Conservation (phyloP, 2,329 filamentous ascomycete species). For the Hypoxylon sp. region DNA sequence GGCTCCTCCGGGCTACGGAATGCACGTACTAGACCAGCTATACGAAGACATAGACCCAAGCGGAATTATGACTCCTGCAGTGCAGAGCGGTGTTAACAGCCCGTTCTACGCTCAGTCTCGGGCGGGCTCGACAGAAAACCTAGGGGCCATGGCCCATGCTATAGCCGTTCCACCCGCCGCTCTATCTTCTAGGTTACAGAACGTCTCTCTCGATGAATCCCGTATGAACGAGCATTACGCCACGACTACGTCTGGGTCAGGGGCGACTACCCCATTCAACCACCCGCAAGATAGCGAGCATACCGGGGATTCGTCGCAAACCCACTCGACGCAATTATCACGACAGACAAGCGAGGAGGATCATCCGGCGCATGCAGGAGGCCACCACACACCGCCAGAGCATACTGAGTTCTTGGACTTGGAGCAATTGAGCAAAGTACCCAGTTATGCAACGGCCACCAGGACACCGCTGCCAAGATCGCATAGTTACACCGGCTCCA, state of each 20-base stretch:
- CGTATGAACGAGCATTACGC: slow-evolving; percentile 64
- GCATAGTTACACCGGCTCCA: slow-evolving; percentile 64
- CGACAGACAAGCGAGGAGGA: slow-evolving; percentile 69
- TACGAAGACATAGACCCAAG: slow-evolving; percentile 88
- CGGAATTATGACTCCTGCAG: slow-evolving; percentile 78
- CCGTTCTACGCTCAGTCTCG: slow-evolving; percentile 82
- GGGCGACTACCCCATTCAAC: slow-evolving; percentile 61
- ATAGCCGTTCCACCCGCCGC: slow-evolving; percentile 65
- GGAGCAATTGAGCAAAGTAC: slow-evolving; percentile 78
- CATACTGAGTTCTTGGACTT: slow-evolving; percentile 72
- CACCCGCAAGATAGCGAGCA: slow-evolving; percentile 56
- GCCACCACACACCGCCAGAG: slow-evolving; percentile 64
- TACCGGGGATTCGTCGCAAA: slow-evolving; percentile 58
- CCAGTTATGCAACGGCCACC: slow-evolving; percentile 83
- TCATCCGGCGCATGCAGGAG: slow-evolving; percentile 57
- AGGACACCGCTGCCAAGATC: slow-evolving; percentile 71
- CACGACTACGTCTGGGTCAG: slow-evolving; percentile 61
- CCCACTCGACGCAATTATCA: slow-evolving; percentile 64
- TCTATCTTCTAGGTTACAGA: slow-evolving; percentile 78
- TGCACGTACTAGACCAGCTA: slow-evolving; percentile 89
- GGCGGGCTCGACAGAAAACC: slow-evolving; percentile 84
- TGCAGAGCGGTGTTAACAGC: slow-evolving; percentile 82
- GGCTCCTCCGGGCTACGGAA: slow-evolving; percentile 92
- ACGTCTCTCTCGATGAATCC: slow-evolving; percentile 70
- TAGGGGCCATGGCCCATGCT: slow-evolving; percentile 71